Evolutionary conservation across 1,139 yeast genomes (phyloP).

Genomic region (Meyerozyma sp.): DNA sequence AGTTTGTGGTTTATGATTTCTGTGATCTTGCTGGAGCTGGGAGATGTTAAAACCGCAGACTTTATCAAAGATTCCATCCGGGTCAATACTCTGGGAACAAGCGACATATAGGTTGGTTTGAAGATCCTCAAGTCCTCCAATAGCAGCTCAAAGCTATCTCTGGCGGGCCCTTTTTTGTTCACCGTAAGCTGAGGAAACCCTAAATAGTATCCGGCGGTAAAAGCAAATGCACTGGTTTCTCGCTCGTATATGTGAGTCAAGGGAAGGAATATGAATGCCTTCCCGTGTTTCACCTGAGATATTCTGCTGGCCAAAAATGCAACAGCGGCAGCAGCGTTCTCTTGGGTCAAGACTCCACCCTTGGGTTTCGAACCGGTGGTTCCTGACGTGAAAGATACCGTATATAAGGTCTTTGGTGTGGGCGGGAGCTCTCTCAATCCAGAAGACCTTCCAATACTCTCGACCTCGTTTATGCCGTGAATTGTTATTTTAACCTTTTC

Average conservation of each 20-base stretch:
- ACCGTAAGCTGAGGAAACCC: conserved; percentile 36
- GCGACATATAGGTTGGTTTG: conserved; percentile 27
- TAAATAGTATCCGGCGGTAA: conserved; percentile 31
- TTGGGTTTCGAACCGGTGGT: conserved; percentile 39
- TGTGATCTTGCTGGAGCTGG: conserved; percentile 4
- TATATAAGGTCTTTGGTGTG: conserved; percentile 21
- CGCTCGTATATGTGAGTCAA: conserved; percentile 41
- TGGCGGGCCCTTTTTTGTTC: conserved; percentile 3
- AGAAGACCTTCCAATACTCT: conserved; percentile 11
- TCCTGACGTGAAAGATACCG: conserved; percentile 40
- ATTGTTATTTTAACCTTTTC: conserved; percentile 8
- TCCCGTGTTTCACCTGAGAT: conserved; percentile 9
- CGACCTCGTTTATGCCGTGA: conserved; percentile 13
- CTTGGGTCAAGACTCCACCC: conserved; percentile 33
- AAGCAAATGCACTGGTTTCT: conserved; percentile 23
- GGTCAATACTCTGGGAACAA: conserved; percentile 37
- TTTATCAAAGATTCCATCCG: conserved; percentile 24
- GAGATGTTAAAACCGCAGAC: conserved; percentile 5
- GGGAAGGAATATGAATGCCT: conserved; percentile 26
- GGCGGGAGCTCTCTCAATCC: conserved; percentile 19
- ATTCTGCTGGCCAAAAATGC: conserved; percentile 10
- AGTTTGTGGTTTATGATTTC: conserved; percentile 10
- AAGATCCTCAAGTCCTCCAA: conserved; percentile 25
- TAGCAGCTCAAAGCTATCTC: conserved; percentile 13
- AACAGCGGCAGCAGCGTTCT: conserved; percentile 23